Base-by-base conservation (phyloP, 371 early-diverging fungal genomes). In the Mucor velutinosus region DNA sequence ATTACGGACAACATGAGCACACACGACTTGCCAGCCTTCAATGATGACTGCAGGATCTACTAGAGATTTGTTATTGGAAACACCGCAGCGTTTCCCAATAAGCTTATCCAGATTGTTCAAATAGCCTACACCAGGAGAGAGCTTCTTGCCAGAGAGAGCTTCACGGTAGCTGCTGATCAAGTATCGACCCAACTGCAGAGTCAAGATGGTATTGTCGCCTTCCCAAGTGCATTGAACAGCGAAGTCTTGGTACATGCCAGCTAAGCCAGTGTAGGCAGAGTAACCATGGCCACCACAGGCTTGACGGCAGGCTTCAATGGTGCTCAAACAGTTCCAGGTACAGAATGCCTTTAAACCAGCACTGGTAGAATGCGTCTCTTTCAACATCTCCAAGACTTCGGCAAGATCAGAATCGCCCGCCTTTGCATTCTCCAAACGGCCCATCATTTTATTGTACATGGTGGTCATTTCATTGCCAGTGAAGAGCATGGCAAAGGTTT, bases 191-290 rank as follows among this genome's bases (percentile, higher is more conserved):
- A 93, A 84, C 72, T 96, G 97, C 60, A 95, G 86, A 1, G 95
- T 93, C 76, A 95, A 80, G 60, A 96, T 93, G 60, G 95, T 95
- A 77, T 95, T 95, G 80, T 93, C 94, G 67, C 93, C 93, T 74
- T 93, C 96, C 96, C 95, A 95, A 47, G 96, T 95, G 80, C 95
- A 95, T 72, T 95, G 95, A 29, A 95, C 95, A 35, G 95, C 94
- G 81, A 95, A 96, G 78, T 95, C 95, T 65, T 89, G 86, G 80
- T 94, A 94, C 75, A 93, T 89, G 41, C 86, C 86, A 53, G 96
- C 90, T 35, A 96, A 86, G 0, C 95, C 97, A 4, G 94, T 92
- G 85, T 95, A 95, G 23, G 93, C 87, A 39, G 92, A 92, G 81
- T 96, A 96, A 12, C 97, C 97, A 72, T 95, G 97, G 32, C 97